Base-by-base conservation (phyloP, 768 basidiomycete species). In the Hortiboletus campestris region DNA sequence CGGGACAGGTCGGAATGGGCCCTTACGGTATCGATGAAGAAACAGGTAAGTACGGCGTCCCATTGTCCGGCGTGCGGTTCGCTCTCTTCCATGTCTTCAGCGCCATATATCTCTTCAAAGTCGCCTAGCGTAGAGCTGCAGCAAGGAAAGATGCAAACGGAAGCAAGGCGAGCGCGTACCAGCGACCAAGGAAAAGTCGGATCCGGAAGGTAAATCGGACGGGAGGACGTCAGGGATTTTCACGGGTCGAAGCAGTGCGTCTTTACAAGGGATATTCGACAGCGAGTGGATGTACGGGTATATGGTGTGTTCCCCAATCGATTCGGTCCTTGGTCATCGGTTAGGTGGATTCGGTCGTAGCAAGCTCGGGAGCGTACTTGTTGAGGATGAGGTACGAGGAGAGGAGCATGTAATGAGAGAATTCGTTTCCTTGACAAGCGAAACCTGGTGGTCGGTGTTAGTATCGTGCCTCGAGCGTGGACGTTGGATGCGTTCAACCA, bases 371-470 rank as follows among this genome's bases (percentile, higher is more conserved):
- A 46, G 43, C 80, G 11, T 63, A 93, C 94, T 81, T 81, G 67
- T 98, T 98, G 46, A 98, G 76, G 19, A 97, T 84, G 68, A 89
- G 90, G 66, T 86, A 88, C 5, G 95, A 97, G 2, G 89, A 78
- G 6, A 98, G 83, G 13, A 98, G 80, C 94, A 95, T 96, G 71
- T 92, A 93, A 61, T 95, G 89, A 32, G 91, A 94, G 68, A 97
- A 97, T 71, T 98, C 95, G 67, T 97, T 97, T 20, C 90, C 94
- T 71, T 96, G 94, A 60, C 89, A 93, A 1, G 88, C 74, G 62
- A 94, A 98, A 4, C 94, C 94, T 94, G 45, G 49, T 10, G 45
- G 1, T 43, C 46, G 38, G 12, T 14, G 41, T 59, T n/a, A 57
- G 41, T 9, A n/a, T 20, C 14, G 6, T n/a, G 20, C 29, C 4